Conservation (phyloP, 108 stramenopile genomes). For the Cylindrotheca fusiformis region DNA sequence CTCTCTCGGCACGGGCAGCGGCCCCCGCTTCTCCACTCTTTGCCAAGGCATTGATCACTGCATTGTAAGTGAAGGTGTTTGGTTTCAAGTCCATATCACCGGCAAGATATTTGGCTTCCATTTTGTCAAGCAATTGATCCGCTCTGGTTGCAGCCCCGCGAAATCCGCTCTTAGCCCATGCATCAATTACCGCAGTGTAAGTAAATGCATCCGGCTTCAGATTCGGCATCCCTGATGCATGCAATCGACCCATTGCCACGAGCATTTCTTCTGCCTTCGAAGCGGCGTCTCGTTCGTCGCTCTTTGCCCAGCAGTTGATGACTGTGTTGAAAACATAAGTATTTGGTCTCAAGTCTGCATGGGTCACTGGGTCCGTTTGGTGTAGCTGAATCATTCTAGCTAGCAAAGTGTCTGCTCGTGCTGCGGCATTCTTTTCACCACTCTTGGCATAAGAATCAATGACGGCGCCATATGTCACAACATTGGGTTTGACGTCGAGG, state of each 20-base stretch:
- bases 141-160: conserved; percentile 81
- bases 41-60: conserved; percentile 77
- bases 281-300: conserved; percentile 64
- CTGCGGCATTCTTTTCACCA: conserved; percentile 72
- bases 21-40: conserved; percentile 80
- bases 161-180: conserved; percentile 57
- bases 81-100: conserved; percentile 79
- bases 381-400: conserved; percentile 79
- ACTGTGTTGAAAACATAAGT: conserved; percentile 79
- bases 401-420: conserved; percentile 70
- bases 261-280: conserved; percentile 88
- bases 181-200: conserved; percentile 75
- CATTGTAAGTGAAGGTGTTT: conserved; percentile 61
- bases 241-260: conserved; percentile 72
- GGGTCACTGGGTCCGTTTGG: conserved; percentile 66
- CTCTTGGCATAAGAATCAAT: conserved; percentile 85
- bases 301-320: conserved; percentile 68
- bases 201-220: conserved; percentile 87
- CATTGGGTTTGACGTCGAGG: conserved; percentile 76
- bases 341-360: conserved; percentile 75
- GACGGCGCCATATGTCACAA: conserved; percentile 84
- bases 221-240: conserved; percentile 68
- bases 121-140: conserved; percentile 79
- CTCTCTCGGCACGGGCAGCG: conserved; percentile 74
- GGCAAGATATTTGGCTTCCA: conserved; percentile 81